Evolutionary conservation across 2,329 filamentous ascomycete species (phyloP).

Genomic region (Lecanicillium sp.): DNA sequence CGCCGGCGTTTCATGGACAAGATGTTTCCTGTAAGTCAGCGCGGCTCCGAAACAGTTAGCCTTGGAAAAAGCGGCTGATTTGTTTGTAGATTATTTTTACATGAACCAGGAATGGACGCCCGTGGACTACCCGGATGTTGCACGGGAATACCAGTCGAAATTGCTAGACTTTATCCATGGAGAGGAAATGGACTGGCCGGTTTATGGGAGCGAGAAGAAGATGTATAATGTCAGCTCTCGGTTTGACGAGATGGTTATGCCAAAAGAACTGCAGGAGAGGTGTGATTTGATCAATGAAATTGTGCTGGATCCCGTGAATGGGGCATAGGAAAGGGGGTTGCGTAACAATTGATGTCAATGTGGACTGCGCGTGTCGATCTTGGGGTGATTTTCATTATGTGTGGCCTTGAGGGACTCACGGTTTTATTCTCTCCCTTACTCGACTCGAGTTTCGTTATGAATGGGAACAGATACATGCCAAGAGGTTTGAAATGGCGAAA

Average conservation of each 20-base stretch:
- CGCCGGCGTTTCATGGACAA: slow-evolving; percentile 10
- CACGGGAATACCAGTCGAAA: slow-evolving; percentile 9
- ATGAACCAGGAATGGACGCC: slow-evolving; percentile 6
- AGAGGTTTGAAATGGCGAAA: no score
- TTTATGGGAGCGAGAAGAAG: slow-evolving; percentile 4
- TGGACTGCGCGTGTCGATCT: no score
- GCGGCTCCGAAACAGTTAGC: no score
- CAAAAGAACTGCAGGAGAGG: slow-evolving; percentile 6
- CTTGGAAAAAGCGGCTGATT: no score
- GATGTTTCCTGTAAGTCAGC: slow-evolving; percentile 12
- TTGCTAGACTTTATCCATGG: slow-evolving; percentile 12
- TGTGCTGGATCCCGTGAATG: slow-evolving; percentile 9
- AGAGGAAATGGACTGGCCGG: slow-evolving; percentile 9
- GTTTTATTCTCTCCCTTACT: no score
- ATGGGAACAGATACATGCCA: no score
- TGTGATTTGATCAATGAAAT: slow-evolving; percentile 9
- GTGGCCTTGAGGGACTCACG: no score
- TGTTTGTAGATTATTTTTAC: slow-evolving; percentile 10
- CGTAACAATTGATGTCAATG: no score
- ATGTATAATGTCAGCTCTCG: slow-evolving; percentile 10
- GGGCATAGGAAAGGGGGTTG: background rate
- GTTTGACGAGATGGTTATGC: slow-evolving; percentile 2
- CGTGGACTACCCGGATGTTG: slow-evolving; percentile 7
- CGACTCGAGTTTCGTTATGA: no score
- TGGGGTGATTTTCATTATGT: no score